Evolutionary conservation across 2,329 filamentous ascomycete species (phyloP).

Genomic region (Pseudopyricularia cyperi): DNA sequence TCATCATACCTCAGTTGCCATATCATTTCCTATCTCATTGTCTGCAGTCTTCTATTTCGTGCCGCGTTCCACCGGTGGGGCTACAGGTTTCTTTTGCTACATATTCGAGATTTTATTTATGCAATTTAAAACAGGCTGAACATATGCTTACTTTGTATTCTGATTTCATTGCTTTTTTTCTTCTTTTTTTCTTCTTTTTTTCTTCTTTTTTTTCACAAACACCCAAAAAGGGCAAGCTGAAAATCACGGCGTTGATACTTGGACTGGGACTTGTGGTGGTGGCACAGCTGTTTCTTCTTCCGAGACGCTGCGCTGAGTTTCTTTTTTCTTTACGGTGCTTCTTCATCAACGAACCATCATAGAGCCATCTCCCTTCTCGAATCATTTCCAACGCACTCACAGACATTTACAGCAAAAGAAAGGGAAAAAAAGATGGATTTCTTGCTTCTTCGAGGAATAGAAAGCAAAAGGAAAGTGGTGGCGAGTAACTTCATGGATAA

Average conservation of each 20-base stretch:
- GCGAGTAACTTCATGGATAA: neutral
- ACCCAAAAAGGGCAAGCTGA: neutral
- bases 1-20: neutral
- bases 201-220: neutral
- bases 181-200: neutral
- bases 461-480: neutral
- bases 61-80: neutral
- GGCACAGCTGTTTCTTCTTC: too few species aligned
- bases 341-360: neutral
- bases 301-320: too few species aligned
- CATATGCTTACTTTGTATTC: neutral
- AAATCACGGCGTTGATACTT: neutral
- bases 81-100: neutral
- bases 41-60: neutral
- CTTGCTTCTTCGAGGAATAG: neutral
- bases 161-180: neutral
- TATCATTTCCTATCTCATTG: conserved; percentile 2
- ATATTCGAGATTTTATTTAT: neutral
- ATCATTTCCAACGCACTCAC: neutral
- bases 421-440: neutral
- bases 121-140: neutral
- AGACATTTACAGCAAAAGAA: neutral
- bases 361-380: neutral
- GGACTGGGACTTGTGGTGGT: too few species aligned
- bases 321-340: too few species aligned